A percentile compares a stretch with the other conserved stretches of the same genome.
Evolutionary conservation across 1,284 basidiomycete species (phyloP).

Genomic region (Omphalotus olearius): DNA sequence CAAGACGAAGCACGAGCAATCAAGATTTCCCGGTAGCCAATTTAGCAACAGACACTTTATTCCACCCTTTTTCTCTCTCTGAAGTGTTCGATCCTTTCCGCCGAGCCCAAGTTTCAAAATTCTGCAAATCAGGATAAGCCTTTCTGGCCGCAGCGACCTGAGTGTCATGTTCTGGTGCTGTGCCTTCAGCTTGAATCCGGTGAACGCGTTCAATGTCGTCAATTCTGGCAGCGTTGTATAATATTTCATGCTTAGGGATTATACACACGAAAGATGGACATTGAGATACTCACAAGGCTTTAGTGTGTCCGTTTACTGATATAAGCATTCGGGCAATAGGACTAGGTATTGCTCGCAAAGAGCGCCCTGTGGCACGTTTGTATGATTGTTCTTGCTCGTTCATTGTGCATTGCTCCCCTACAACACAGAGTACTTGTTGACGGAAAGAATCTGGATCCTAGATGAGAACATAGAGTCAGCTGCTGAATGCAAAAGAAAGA

Average conservation of each 20-base stretch:
- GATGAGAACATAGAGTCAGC: neutral
- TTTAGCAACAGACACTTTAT: constrained; percentile 27
- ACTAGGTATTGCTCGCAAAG: constrained; percentile 26
- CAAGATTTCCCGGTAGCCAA: constrained; percentile 22
- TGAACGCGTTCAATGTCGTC: constrained; percentile 29
- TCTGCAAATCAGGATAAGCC: constrained; percentile 11
- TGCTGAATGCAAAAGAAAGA: neutral
- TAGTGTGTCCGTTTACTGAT: constrained; percentile 22
- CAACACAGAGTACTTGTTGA: constrained; percentile 25
- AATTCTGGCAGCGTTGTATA: constrained; percentile 20
- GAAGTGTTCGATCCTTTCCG: constrained; percentile 9
- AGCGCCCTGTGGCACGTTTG: constrained; percentile 27
- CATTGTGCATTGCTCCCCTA: constrained; percentile 29
- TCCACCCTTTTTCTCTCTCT: constrained; percentile 25
- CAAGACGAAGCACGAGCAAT: neutral
- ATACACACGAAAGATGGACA: neutral
- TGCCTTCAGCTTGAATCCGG: constrained; percentile 9
- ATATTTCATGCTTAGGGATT: neutral
- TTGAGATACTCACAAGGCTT: constrained; percentile 25
- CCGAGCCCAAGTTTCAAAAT: constrained; percentile 28
- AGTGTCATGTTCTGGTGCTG: neutral
- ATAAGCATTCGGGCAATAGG: constrained; percentile 25
- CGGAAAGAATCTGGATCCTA: constrained; percentile 17
- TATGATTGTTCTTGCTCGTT: constrained; percentile 26
- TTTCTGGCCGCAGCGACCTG: neutral